phyloP scores from a whole-genome alignment of 148 eudicot species.

The Spergularia bocconei region DNA sequence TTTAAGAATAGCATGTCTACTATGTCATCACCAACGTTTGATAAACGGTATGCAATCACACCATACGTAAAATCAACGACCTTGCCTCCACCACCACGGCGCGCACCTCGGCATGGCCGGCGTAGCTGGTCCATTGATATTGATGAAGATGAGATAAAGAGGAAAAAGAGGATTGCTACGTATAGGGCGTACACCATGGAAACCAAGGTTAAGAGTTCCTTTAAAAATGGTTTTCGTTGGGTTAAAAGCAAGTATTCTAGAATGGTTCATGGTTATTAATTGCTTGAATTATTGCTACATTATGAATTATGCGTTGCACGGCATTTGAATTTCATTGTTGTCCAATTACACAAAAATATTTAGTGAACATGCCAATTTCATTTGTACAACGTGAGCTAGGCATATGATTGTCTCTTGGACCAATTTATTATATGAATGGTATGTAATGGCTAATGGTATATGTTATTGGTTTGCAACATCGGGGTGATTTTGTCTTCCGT shows the following conservation, averaged over 20 bases:
- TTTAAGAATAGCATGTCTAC: neutral
- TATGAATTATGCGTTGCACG: neutral
- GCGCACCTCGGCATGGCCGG: neutral
- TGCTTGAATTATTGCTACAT: neutral
- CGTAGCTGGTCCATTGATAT: conserved; percentile 3
- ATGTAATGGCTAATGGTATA: too few species aligned
- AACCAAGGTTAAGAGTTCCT: conserved; percentile 36
- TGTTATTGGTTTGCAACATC: too few species aligned
- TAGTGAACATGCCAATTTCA: too few species aligned
- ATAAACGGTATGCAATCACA: neutral
- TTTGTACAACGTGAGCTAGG: too few species aligned
- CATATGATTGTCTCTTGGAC: too few species aligned
- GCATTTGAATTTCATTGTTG: neutral
- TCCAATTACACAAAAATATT: too few species aligned
- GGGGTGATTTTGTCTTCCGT: too few species aligned
- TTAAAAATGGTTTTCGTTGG: conserved; percentile 39
- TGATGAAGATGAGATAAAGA: conserved; percentile 23
- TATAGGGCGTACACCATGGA: conserved; percentile 39
- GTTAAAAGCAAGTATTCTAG: conserved; percentile 36
- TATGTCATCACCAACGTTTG: neutral
- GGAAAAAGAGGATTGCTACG: conserved; percentile 35
- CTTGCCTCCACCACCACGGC: neutral
- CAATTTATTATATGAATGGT: too few species aligned
- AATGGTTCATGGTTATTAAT: conserved; percentile 31
- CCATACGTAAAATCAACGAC: conserved; percentile 11